These are phyloP conservation scores for Vaucheria bursata DNA, from an alignment of 352 stramenopile genomes.

Conservation along the genomic window DNA sequence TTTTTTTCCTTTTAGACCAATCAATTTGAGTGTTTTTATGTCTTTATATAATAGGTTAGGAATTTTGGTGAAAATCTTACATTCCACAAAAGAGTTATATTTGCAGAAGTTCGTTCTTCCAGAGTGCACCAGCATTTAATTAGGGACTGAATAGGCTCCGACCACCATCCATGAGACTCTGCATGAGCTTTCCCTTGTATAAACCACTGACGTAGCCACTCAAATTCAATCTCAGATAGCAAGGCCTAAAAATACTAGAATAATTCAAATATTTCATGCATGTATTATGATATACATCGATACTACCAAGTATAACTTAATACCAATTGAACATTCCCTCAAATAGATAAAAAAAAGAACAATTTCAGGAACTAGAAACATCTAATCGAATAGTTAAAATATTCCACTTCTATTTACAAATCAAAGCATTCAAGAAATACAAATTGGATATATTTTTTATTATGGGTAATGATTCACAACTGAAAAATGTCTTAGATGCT, in stretches of 20 bases:
- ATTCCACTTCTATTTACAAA: too few species aligned
- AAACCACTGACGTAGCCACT: conserved; percentile 48
- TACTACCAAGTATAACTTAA: not conserved
- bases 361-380: too few species aligned
- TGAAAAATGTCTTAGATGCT: too few species aligned
- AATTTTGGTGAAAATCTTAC: conserved; percentile 3
- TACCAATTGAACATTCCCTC: not conserved
- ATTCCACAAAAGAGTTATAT: conserved; percentile 21
- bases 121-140: conserved; percentile 22
- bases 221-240: conserved; percentile 45
- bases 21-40: not conserved
- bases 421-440: too few species aligned
- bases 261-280: not conserved
- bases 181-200: conserved; percentile 34
- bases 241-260: not conserved
- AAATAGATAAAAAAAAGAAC: too few species aligned
- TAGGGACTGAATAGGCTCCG: conserved; percentile 20
- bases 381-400: too few species aligned
- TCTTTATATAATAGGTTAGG: not conserved
- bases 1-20: too few species aligned
- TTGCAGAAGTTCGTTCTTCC: conserved; percentile 18
- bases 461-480: too few species aligned
- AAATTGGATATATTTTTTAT: too few species aligned
- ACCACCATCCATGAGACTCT: conserved; percentile 34
- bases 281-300: not conserved